phyloP scores from a whole-genome alignment of 2,329 filamentous ascomycete genomes.

The Uncinocarpus reesii region DNA sequence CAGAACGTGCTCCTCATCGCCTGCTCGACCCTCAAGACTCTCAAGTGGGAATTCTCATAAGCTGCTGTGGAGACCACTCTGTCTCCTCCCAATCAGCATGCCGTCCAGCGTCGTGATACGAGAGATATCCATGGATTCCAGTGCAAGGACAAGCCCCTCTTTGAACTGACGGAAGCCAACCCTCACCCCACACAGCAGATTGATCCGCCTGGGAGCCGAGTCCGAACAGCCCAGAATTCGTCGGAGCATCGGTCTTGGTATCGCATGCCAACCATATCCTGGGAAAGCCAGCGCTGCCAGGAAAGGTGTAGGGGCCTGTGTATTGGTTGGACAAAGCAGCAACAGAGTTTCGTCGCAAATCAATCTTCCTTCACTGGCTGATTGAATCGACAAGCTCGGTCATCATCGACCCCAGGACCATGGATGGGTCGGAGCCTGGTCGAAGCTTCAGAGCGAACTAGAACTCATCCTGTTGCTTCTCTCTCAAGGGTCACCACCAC shows the following conservation, averaged over 20 bases:
- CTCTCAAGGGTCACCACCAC: no score
- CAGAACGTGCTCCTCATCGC: neutral
- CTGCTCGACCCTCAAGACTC: no score
- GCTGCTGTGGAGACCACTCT: neutral
- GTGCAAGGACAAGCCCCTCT: slow-evolving; percentile 1
- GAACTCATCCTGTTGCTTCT: neutral
- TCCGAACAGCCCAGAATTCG: neutral
- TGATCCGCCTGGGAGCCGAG: neutral
- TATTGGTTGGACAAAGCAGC: neutral
- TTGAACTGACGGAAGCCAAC: slow-evolving; percentile 1
- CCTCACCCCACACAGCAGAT: neutral
- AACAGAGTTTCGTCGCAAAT: neutral
- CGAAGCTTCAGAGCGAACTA: neutral
- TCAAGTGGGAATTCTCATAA: no score
- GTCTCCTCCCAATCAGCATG: neutral
- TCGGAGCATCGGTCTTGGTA: neutral
- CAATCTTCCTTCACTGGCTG: neutral
- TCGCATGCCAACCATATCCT: neutral
- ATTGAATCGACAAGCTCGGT: no score
- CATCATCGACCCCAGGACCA: slow-evolving; percentile 7
- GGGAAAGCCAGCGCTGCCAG: neutral
- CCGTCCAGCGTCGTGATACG: neutral
- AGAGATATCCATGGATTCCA: slow-evolving; percentile 5
- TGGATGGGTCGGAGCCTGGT: slow-evolving; percentile 1
- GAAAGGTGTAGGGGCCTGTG: neutral